Base-by-base conservation (phyloP, 108 stramenopile genomes). In the Skeletonema tropicum region DNA sequence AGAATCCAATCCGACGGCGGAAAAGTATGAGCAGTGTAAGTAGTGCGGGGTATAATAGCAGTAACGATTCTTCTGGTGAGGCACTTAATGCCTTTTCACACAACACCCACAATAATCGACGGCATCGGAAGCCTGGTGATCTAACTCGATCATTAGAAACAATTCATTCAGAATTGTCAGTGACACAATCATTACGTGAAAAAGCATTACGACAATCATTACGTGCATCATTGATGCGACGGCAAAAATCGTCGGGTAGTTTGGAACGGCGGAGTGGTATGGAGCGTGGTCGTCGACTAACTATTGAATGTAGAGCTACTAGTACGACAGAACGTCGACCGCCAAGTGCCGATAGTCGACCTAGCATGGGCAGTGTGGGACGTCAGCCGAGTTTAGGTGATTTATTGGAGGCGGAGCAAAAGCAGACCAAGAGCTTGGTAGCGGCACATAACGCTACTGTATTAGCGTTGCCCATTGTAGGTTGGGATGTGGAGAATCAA, bases 401-500 rank as follows among this genome's bases (percentile, higher is more conserved):
- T 55, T 55, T 55, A 10, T 23, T 55, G 6, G 52, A 55, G 10
- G 17, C 17, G n/a, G 48, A 49, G 7, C 52, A 23, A 10, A 5
- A 55, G 5, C 60, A n/a, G 11, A 5, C 5, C n/a, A 19, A 19
- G 36, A 62, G 61, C 9, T 38, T 62, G 39, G 36, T 38, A 11
- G 39, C 15, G 6, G 39, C 36, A 33, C 61, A 62, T 38, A 21
- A 62, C 13, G 61, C 36, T 3, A 62, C 26, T 62, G 61, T n/a
- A 0, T 0, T 9, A 62, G 61, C 61, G 6, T 38, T 62, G 3
- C 61, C 61, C 3, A 62, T 62, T n/a, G 14, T 62, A 25, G 61
- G 61, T 7, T 62, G 61, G 61, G 61, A 62, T 10, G 36, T 36
- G 61, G 61, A 62, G 6, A 62, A 38, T 38, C 35, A 62, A 8